Base-by-base conservation (phyloP, 192 early-diverging fungal genomes). In the Fimicolochytrium jonesii region DNA sequence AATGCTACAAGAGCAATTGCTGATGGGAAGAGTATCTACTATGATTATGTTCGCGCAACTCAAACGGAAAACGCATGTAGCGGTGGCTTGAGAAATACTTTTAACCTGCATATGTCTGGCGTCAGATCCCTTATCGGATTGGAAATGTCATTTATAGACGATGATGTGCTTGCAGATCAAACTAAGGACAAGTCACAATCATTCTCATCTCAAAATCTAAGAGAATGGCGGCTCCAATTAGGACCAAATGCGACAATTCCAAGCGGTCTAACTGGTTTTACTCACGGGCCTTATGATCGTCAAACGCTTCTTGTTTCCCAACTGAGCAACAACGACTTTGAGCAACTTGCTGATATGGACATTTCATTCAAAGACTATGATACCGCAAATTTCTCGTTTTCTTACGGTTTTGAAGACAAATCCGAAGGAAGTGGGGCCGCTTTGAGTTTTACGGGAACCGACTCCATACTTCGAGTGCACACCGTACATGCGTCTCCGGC, bases 151-250 rank as follows among this genome's bases (percentile, higher is more conserved):
- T 64, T 55, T 31, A 26, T 64, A 0, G 49, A 52, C 22, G 49
- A 64, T 44, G 41, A 15, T 17, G 52, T 44, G 20, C 34, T 44
- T 0, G 29, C 26, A 22, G 52, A 53, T 25, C 50, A 20, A 29
- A 64, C 39, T 11, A 55, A 55, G 28, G 61, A 64, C 35, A 64
- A 64, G 23, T 29, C 61, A 29, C 32, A 55, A 20, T 28, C 10
- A 3, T 64, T 52, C 26, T 55, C 51, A 15, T 35, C 1, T 11
- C 61, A 64, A 2, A 54, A 42, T 26, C 61, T 64, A 0, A 45
- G 32, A 3, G 17, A 23, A 6, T 64, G 49, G 51, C 0, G 41
- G 1, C 0, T 55, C 9, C 50, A 64, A 44, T 20, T 64, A 23
- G 50, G 50, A 1, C 11, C 31, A 0, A 3, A 37, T 22, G 3